Evolutionary conservation across 208 protist genomes (phyloP), one percentile per base, ranked within the genome.

Genomic region (Acanthamoeba lenticulata): DNA sequence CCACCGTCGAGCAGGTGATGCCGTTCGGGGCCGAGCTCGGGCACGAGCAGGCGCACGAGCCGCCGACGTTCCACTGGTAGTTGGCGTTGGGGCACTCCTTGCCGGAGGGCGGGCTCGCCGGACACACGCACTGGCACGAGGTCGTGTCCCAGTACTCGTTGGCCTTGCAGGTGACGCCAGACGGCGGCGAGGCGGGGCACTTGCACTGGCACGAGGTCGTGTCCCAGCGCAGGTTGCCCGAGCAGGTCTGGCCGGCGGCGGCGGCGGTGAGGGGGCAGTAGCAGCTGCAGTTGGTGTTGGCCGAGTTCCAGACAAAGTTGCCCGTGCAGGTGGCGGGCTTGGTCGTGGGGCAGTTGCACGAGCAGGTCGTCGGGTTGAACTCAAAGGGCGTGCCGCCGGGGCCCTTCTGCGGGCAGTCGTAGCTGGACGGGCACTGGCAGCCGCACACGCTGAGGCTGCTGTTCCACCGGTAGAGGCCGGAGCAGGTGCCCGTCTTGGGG

Each of bases 91-190:
- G 77, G 77, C 77, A 86, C 27, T 17, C 5, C 42, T 3, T 57
- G 45, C 44, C 38, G 7, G 77, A 15, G 42, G 42, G 2, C 17
- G 77, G 13, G 3, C 42, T n/a, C 1, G 7, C 38, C n/a, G 77
- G 77, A 42, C 77, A 86, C 77, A 40, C 24, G 77, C 77, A 86
- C 44, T 38, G 36, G 77, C 77, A 86, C 11, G 42, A 57, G 77
- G 21, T 57, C 11, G 77, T 57, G 44, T 86, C 45, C 44, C 45
- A 86, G 42, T 40, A 24, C n/a, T 57, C 38, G 44, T 21, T 52
- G 42, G 19, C 77, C 38, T 44, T 77, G 36, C 67, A 77, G 0
- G 67, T 77, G 19, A 44, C 38, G 32, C 67, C 67, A 17, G 67
- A 29, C 11, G 7, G 36, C 4, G 11, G 27, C 11, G 67, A n/a